phyloP scores from a whole-genome alignment of 768 basidiomycete genomes.

The Amanita pallidorosea region DNA sequence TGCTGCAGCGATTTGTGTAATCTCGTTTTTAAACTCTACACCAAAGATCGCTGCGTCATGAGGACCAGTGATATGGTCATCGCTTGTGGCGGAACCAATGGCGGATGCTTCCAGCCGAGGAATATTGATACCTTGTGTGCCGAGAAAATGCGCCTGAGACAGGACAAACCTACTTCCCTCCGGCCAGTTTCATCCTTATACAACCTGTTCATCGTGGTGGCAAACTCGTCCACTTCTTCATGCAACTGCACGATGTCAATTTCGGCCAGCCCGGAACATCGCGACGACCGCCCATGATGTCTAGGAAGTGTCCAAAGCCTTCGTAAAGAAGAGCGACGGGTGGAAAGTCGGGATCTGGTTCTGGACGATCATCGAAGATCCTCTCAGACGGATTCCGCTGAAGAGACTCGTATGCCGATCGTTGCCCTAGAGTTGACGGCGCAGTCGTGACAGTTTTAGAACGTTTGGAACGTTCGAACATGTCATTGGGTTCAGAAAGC shows the following conservation, averaged over 20 bases:
- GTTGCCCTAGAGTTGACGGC: slow-evolving; percentile 5
- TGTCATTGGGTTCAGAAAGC: too few relatives aligned
- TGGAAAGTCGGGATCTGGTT: slow-evolving; percentile 11
- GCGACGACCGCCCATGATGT: slow-evolving; percentile 7
- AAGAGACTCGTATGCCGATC: not conserved
- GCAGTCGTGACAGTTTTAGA: slow-evolving; percentile 1
- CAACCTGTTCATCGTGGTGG: too few relatives aligned
- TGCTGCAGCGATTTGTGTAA: not conserved
- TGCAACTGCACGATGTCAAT: slow-evolving; percentile 1
- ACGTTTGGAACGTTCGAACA: too few relatives aligned
- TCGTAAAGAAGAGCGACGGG: slow-evolving; percentile 14
- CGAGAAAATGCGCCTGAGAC: not conserved
- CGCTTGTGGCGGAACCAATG: not conserved
- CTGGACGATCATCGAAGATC: slow-evolving; percentile 14
- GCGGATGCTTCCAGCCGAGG: not conserved
- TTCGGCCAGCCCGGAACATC: slow-evolving; percentile 3
- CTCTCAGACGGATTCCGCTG: slow-evolving; percentile 6
- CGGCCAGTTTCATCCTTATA: too few relatives aligned
- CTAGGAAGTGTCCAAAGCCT: slow-evolving; percentile 15
- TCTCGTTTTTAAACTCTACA: not conserved
- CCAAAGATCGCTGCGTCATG: not conserved
- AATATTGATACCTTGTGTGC: not conserved
- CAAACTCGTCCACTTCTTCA: not conserved
- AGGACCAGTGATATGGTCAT: too few relatives aligned
- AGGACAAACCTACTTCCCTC: slow-evolving; percentile 5